Evolutionary conservation across 2,329 filamentous ascomycete species (phyloP), one percentile per base, ranked within the genome.

Genomic region (Botryosphaeria dothidea): DNA sequence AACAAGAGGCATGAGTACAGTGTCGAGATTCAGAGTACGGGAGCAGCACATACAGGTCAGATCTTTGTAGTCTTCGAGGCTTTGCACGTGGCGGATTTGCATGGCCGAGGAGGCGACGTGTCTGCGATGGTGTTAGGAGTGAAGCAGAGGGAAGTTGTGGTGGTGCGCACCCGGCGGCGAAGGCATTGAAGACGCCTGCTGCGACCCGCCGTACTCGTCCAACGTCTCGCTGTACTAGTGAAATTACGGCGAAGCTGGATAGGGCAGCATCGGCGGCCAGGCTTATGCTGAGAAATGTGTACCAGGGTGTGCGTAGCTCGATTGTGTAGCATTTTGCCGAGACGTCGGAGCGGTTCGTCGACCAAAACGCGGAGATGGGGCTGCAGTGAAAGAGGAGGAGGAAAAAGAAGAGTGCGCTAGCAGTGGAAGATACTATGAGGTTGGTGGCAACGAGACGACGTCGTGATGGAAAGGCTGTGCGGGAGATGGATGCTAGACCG

Each of bases 321-420:
- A 13, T 5, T 7, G 36, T 38, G 36, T 29, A 43, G 29, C 49
- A 64, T 2, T 25, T 15, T 2, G 25, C 25, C 4, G 27, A n/a
- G 7, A 27, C 38, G 23, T 29, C 29, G 38, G 49, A 9, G n/a
- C 52, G 62, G 51, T 49, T 23, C 27, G n/a, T 43, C 13, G 62
- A 58, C 62, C 62, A 65, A 41, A 38, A 58, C 27, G 23, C 31
- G 7, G 62, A 27, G 41, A 65, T 41, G 8, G 62, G 52, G 9
- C 1, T n/a, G 31, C 62, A 65, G 41, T 65, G 62, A 52, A 58
- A 49, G 29, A 65, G 43, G 15, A 65, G 19, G 43, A 57, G 21
- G 31, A 65, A 58, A 52, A 57, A 60, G 43, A 58, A 49, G 52
- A 46, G 38, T 15, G 34, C 31, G 25, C 13, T 63, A 11, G 36